These are phyloP conservation scores for Fusarium piperis DNA, from an alignment of 2,329 filamentous ascomycete species.

Conservation along the genomic window DNA sequence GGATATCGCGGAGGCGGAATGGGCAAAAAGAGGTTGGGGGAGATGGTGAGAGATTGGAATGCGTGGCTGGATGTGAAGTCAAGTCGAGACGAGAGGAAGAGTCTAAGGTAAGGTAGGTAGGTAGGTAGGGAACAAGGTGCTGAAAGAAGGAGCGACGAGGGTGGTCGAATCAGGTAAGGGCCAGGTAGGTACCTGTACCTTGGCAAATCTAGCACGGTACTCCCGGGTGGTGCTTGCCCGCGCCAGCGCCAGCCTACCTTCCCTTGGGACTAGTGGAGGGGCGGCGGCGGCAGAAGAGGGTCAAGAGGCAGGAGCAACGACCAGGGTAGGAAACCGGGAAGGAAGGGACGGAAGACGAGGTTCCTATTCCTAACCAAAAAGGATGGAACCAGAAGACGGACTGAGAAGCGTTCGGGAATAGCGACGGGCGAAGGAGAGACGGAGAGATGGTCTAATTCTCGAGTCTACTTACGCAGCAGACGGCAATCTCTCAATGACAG, in stretches of 20 bases:
- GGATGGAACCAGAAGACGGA: background rate
- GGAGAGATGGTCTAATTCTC: background rate
- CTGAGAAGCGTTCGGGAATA: constrained; percentile 25
- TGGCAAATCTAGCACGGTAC: constrained; percentile 29
- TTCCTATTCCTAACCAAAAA: constrained; percentile 21
- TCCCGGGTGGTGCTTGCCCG: constrained; percentile 15
- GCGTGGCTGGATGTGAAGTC: constrained; percentile 22
- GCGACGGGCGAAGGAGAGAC: constrained; percentile 9
- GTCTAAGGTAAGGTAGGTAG: constrained; percentile 6
- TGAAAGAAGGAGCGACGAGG: constrained; percentile 26
- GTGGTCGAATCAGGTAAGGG: constrained; percentile 35
- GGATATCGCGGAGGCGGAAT: constrained; percentile 19
- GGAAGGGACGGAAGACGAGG: constrained; percentile 26
- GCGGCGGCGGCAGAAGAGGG: constrained; percentile 27
- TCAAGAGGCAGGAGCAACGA: constrained; percentile 22
- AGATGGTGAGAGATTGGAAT: constrained; percentile 31
- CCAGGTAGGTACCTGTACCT: constrained; percentile 38
- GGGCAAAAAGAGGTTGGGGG: constrained; percentile 30
- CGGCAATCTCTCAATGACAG: constrained; percentile 6
- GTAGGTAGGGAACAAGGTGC: constrained; percentile 14
- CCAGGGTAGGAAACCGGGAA: constrained; percentile 38
- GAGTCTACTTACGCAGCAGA: background rate
- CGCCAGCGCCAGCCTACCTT: background rate
- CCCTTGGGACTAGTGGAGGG: constrained; percentile 21
- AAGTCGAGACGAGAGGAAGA: constrained; percentile 33